Evolutionary conservation across 2,329 filamentous ascomycete species (phyloP).

Genomic region (Sporothrix brasiliensis): DNA sequence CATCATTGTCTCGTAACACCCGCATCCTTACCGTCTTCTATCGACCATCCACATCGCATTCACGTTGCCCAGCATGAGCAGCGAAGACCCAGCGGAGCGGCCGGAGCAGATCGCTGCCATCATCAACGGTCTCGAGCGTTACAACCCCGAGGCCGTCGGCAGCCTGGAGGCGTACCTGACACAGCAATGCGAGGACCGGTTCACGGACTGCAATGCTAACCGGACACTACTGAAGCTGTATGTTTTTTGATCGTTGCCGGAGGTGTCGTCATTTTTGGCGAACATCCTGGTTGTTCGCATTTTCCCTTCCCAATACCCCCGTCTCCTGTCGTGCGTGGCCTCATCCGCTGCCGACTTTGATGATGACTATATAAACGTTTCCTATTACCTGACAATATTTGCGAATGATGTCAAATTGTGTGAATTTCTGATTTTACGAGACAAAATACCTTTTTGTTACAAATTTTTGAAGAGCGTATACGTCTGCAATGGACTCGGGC

Average conservation of each 20-base stretch:
- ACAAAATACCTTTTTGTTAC: neutral
- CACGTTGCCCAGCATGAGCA: conserved; percentile 57
- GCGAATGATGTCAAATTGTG: conserved; percentile 69
- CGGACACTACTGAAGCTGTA: conserved; percentile 95
- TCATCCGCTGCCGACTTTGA: conserved; percentile 38
- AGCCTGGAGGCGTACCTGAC: conserved; percentile 93
- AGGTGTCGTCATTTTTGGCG: conserved; percentile 28
- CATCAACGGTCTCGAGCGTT: conserved; percentile 95
- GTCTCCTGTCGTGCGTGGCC: conserved; percentile 23
- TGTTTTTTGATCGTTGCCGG: conserved; percentile 49
- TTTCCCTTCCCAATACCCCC: neutral
- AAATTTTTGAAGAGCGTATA: neutral
- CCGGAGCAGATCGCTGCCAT: conserved; percentile 91
- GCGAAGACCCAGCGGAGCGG: conserved; percentile 87
- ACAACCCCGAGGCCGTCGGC: conserved; percentile 95
- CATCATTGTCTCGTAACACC: conserved; percentile 32
- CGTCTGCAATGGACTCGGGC: neutral
- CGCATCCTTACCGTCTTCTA: neutral
- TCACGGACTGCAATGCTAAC: conserved; percentile 95
- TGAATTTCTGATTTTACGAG: conserved; percentile 46
- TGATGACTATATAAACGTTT: conserved; percentile 95
- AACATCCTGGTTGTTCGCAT: neutral
- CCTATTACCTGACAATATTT: conserved; percentile 86
- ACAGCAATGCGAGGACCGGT: conserved; percentile 93
- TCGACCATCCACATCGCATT: conserved; percentile 22